Evolutionary conservation across 306 rosid genomes (phyloP).

Genomic region (Gillenia trifoliata): DNA sequence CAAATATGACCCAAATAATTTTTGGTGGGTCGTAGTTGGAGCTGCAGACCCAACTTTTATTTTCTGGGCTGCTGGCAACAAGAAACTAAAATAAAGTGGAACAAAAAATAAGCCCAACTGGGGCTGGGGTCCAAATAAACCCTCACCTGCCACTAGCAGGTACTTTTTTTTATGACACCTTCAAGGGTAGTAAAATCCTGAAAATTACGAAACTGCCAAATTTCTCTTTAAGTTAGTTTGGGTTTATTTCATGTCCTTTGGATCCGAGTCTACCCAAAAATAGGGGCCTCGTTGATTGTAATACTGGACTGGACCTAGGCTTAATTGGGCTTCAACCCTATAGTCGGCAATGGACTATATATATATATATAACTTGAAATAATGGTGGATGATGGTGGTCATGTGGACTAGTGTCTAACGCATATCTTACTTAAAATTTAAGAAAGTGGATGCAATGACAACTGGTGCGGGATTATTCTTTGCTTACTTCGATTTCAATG

Average conservation of each 20-base stretch:
- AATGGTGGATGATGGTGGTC: not conserved
- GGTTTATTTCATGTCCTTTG: not conserved
- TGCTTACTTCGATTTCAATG: not conserved
- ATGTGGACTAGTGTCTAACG: not conserved
- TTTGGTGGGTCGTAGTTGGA: too few species aligned
- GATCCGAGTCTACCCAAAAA: not conserved
- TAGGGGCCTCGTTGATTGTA: not conserved
- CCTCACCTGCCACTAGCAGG: not conserved
- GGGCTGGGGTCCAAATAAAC: too few species aligned
- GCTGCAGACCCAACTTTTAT: too few species aligned
- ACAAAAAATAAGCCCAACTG: too few species aligned
- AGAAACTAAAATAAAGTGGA: too few species aligned
- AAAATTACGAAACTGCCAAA: not conserved
- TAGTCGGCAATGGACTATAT: too few species aligned
- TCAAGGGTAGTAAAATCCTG: not conserved
- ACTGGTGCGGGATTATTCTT: not conserved
- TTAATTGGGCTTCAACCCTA: not conserved
- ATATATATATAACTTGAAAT: not conserved
- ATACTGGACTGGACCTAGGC: not conserved
- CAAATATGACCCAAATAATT: too few species aligned
- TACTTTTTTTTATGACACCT: not conserved
- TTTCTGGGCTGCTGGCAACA: too few species aligned
- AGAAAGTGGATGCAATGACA: constrained; percentile 21
- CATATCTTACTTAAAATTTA: constrained; percentile 4
- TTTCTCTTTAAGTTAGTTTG: not conserved